A percentile compares a stretch with the other conserved stretches of the same genome.
phyloP scores from a whole-genome alignment of 2,329 filamentous ascomycete species.

The Alternaria brassicae region DNA sequence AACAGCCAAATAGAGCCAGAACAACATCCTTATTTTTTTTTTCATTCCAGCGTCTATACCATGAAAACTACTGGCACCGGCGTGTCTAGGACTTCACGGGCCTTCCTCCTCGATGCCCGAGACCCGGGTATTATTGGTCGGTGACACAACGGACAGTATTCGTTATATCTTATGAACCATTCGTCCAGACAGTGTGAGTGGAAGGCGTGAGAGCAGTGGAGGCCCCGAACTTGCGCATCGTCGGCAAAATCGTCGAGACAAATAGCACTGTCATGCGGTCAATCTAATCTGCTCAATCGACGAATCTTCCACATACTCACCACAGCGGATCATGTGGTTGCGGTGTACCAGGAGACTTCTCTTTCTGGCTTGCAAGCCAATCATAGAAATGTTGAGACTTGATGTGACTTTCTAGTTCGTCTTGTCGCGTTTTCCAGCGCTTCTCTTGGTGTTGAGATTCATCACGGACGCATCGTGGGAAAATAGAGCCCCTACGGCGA shows the following conservation, averaged over 20 bases:
- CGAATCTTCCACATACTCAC: conserved; percentile 14
- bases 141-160: conserved; percentile 50
- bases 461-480: conserved; percentile 26
- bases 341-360: conserved; percentile 23
- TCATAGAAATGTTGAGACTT: conserved; percentile 44
- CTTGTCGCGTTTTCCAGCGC: conserved; percentile 37
- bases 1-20: background rate
- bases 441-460: conserved; percentile 28
- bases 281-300: background rate
- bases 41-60: conserved; percentile 21
- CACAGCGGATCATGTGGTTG: conserved; percentile 36
- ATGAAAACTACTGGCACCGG: conserved; percentile 31
- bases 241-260: conserved; percentile 48
- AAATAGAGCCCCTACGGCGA: conserved; percentile 31
- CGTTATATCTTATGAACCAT: conserved; percentile 48
- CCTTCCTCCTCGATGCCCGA: conserved; percentile 15
- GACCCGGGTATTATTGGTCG: conserved; percentile 44
- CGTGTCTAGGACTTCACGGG: conserved; percentile 13
- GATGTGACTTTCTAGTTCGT: conserved; percentile 39
- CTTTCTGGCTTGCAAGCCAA: conserved; percentile 39
- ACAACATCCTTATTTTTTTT: background rate
- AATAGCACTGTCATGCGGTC: conserved; percentile 38
- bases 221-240: conserved; percentile 43
- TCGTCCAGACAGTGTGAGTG: conserved; percentile 49
- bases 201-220: conserved; percentile 48